These are phyloP conservation scores for Gorgonomyces haynaldii DNA, from an alignment of 192 early-diverging fungal species.

Conservation along the genomic window DNA sequence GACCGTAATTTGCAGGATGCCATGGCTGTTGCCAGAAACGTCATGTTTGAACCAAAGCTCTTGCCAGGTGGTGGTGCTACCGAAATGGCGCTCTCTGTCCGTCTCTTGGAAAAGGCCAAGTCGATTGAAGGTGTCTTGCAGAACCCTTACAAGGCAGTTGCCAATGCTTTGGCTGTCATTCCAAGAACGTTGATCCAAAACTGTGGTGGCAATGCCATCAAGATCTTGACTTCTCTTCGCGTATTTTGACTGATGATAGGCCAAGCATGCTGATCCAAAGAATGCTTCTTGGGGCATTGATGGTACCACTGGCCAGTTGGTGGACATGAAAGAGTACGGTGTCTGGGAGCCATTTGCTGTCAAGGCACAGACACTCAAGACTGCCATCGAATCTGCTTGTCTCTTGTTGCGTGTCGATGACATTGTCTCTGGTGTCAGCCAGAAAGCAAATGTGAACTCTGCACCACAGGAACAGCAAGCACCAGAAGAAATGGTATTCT, in stretches of 20 bases:
- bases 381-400: conserved; percentile 80
- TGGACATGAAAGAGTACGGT: conserved; percentile 95
- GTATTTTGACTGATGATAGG: conserved; percentile 26
- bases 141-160: conserved; percentile 93
- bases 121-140: conserved; percentile 80
- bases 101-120: conserved; percentile 81
- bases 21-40: conserved; percentile 97
- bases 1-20: conserved; percentile 99
- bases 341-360: conserved; percentile 99
- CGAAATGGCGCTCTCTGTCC: conserved; percentile 93
- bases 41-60: conserved; percentile 87
- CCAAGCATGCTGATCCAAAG: conserved; percentile 81
- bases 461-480: too few relatives aligned
- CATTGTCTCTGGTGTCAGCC: conserved; percentile 84
- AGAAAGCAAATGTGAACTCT: too few relatives aligned
- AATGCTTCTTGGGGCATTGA: conserved; percentile 91
- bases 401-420: conserved; percentile 69
- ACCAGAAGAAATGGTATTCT: too few relatives aligned
- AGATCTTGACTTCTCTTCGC: conserved; percentile 80
- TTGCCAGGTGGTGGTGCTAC: conserved; percentile 96
- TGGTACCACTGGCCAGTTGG: conserved; percentile 79
- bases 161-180: conserved; percentile 94
- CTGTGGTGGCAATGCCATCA: conserved; percentile 98
- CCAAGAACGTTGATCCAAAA: conserved; percentile 98
- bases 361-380: conserved; percentile 99